Evolutionary conservation across 1,284 basidiomycete species (phyloP).

Genomic region (Malassezia pachydermatis): DNA sequence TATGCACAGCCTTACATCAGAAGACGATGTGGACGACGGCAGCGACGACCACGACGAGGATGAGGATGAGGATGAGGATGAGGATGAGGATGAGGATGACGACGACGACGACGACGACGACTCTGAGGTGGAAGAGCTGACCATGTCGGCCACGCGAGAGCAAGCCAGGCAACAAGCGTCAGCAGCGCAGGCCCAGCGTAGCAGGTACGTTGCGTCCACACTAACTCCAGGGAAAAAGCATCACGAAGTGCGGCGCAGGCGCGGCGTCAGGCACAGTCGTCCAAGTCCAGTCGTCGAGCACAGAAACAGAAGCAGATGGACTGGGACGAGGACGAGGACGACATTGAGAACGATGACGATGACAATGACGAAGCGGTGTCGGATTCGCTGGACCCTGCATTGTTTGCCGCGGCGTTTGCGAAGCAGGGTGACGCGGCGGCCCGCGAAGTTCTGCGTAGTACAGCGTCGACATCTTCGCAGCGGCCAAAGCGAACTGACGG

Average conservation of each 20-base stretch:
- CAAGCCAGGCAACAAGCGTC: conserved; percentile 1
- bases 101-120: neutral
- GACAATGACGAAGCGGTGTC: neutral
- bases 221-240: conserved; percentile 1
- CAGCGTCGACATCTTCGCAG: conserved; percentile 13
- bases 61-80: neutral
- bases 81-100: neutral
- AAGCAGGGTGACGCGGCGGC: conserved; percentile 20
- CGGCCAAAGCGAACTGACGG: no score
- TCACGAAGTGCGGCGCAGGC: conserved; percentile 4
- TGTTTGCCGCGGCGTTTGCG: conserved; percentile 33
- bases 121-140: conserved; percentile 14
- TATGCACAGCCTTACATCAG: no score
- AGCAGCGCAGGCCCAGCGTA: neutral
- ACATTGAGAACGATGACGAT: neutral
- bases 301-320: neutral
- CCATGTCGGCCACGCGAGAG: conserved; percentile 5
- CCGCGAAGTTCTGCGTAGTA: conserved; percentile 19
- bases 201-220: neutral
- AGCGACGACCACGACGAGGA: neutral
- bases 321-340: neutral
- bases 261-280: neutral
- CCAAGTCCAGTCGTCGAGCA: conserved; percentile 7
- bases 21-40: neutral
- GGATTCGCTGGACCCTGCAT: conserved; percentile 25